These are phyloP conservation scores for Penicillium daleae DNA, from an alignment of 495 filamentous ascomycete genomes.

Conservation along the genomic window DNA sequence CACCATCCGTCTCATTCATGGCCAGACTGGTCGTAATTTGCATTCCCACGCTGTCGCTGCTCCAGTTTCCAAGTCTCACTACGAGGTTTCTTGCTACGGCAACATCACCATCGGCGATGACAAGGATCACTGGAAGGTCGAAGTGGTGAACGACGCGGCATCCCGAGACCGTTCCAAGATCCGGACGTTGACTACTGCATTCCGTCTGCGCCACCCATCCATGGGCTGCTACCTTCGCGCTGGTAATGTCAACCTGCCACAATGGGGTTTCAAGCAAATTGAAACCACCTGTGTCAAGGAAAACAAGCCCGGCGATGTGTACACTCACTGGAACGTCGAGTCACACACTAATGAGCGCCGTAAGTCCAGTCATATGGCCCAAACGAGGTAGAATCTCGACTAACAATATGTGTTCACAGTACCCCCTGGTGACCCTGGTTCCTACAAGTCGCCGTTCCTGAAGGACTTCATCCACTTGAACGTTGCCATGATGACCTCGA, in stretches of 20 bases:
- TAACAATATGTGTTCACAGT: conserved; percentile 55
- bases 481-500: conserved; percentile 99
- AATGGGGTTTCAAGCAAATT: conserved; percentile 99
- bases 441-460: conserved; percentile 94
- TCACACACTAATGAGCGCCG: conserved; percentile 91
- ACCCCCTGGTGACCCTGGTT: conserved; percentile 84
- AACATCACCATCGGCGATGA: conserved; percentile 97
- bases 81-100: conserved; percentile 93
- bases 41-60: conserved; percentile 91
- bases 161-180: conserved; percentile 84
- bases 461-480: conserved; percentile 97
- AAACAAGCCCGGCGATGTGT: conserved; percentile 89
- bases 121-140: conserved; percentile 96
- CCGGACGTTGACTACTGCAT: conserved; percentile 90
- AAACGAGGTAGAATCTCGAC: background rate
- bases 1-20: conserved; percentile 85
- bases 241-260: conserved; percentile 93
- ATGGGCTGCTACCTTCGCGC: conserved; percentile 94
- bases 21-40: conserved; percentile 94
- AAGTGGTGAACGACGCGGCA: conserved; percentile 87
- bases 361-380: conserved; percentile 52
- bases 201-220: conserved; percentile 81
- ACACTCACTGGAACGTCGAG: conserved; percentile 99
- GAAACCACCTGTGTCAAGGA: conserved; percentile 94
- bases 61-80: conserved; percentile 84